Percentiles rank a stretch among this genome's conserved stretches.
phyloP scores from a whole-genome alignment of 2,329 filamentous ascomycete species.

The Grosmannia clavigera region DNA sequence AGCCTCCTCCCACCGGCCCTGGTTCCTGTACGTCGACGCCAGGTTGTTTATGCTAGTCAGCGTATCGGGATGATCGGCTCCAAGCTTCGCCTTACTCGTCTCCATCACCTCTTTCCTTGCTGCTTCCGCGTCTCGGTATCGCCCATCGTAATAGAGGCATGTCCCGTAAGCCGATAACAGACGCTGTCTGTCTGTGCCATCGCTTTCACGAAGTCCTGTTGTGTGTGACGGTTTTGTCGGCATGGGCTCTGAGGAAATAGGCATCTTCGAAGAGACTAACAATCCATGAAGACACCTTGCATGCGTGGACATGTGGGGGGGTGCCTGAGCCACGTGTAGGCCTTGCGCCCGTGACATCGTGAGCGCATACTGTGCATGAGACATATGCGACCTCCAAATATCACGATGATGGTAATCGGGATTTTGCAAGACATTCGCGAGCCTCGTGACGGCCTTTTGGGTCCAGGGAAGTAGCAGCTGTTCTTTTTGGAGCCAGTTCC shows the following conservation, averaged over 20 bases:
- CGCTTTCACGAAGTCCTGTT: not conserved
- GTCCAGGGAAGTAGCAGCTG: not conserved
- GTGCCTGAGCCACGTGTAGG: too few relatives aligned
- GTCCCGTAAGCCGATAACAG: not conserved
- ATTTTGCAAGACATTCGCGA: slow-evolving; percentile 9
- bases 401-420: not conserved
- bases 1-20: too few relatives aligned
- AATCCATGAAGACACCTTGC: too few relatives aligned
- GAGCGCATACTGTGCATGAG: slow-evolving; percentile 3
- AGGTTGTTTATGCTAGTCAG: too few relatives aligned
- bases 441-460: slow-evolving; percentile 2
- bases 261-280: too few relatives aligned
- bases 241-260: too few relatives aligned
- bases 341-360: too few relatives aligned
- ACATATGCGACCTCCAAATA: slow-evolving; percentile 3
- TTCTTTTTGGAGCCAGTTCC: slow-evolving; percentile 15
- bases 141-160: slow-evolving; percentile 7
- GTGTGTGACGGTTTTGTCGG: too few relatives aligned
- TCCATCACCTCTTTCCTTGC: not conserved
- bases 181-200: not conserved
- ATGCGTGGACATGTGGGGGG: too few relatives aligned
- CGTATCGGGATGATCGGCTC: too few relatives aligned
- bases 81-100: too few relatives aligned
- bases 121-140: slow-evolving; percentile 3
- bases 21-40: too few relatives aligned